Conservation (phyloP, 1,284 basidiomycete species). For the Cutaneotrichosporon dermatis region DNA sequence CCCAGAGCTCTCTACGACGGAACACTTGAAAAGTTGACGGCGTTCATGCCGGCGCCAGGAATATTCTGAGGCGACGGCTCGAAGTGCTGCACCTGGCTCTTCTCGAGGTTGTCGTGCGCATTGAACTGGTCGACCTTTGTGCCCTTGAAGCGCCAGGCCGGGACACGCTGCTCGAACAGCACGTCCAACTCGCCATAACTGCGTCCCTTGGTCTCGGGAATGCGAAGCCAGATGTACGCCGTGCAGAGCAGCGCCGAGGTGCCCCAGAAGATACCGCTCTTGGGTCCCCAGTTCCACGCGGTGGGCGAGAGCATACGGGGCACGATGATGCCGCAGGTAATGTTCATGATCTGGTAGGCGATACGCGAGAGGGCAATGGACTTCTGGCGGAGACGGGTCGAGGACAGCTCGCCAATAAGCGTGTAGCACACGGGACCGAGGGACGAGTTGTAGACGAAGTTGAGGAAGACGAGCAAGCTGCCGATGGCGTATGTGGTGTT, state of each 20-base stretch:
- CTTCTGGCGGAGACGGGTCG: slow-evolving; percentile 46
- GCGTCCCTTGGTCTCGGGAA: slow-evolving; percentile 35
- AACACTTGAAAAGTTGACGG: no score
- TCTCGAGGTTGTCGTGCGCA: background rate
- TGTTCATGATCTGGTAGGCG: slow-evolving; percentile 40
- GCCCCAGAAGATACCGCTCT: slow-evolving; percentile 31
- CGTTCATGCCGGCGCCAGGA: no score
- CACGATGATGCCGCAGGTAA: slow-evolving; percentile 27
- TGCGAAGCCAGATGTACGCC: slow-evolving; percentile 30
- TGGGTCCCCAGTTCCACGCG: slow-evolving; percentile 25
- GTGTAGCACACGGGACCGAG: slow-evolving; percentile 28
- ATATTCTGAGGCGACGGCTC: background rate
- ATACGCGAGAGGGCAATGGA: slow-evolving; percentile 52
- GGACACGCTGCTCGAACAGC: slow-evolving; percentile 30
- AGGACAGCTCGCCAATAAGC: slow-evolving; percentile 36
- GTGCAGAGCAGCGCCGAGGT: slow-evolving; percentile 19
- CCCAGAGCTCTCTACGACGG: no score
- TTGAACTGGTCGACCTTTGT: slow-evolving; percentile 24
- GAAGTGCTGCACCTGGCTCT: background rate
- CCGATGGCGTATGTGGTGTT: slow-evolving; percentile 13
- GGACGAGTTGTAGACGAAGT: slow-evolving; percentile 18
- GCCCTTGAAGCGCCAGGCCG: slow-evolving; percentile 30
- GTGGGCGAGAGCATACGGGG: slow-evolving; percentile 8
- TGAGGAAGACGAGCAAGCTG: slow-evolving; percentile 22
- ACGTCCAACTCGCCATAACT: slow-evolving; percentile 33